Evolutionary conservation across 164 flowering plant genomes (phyloP).

Genomic region (Annona cherimola): DNA sequence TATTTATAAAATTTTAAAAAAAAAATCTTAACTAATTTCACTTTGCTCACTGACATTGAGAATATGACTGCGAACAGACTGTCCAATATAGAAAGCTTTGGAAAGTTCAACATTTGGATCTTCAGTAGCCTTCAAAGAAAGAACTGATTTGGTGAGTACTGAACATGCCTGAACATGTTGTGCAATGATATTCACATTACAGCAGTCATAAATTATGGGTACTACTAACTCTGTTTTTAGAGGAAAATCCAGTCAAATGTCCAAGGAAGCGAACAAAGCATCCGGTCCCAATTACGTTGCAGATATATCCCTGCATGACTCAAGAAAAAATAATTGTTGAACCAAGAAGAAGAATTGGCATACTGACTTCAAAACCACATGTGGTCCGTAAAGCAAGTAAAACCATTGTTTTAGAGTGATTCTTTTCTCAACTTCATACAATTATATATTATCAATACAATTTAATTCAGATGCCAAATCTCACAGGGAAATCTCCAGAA

Average conservation of each 20-base stretch:
- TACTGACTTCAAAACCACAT: neutral
- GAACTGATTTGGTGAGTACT: neutral
- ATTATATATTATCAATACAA: too few species aligned
- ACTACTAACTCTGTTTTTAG: conserved; percentile 60
- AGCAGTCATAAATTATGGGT: neutral
- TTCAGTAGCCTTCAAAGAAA: conserved; percentile 56
- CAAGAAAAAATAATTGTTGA: neutral
- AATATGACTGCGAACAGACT: conserved; percentile 83
- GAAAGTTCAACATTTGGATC: conserved; percentile 41
- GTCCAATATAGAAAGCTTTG: conserved; percentile 68
- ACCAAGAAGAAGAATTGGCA: neutral
- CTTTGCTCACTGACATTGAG: conserved; percentile 50
- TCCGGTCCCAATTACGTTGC: conserved; percentile 79
- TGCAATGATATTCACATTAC: too few species aligned
- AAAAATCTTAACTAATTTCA: neutral
- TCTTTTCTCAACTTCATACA: too few species aligned
- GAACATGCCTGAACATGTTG: too few species aligned
- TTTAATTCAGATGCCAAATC: too few species aligned
- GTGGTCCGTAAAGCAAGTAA: neutral
- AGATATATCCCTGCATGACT: conserved; percentile 71
- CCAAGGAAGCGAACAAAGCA: conserved; percentile 97
- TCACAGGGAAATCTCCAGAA: too few species aligned
- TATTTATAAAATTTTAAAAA: neutral
- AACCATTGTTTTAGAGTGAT: neutral
- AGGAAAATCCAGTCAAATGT: conserved; percentile 81